phyloP scores from a whole-genome alignment of 2,329 filamentous ascomycete genomes.

The Aphanoascus verrucosus region DNA sequence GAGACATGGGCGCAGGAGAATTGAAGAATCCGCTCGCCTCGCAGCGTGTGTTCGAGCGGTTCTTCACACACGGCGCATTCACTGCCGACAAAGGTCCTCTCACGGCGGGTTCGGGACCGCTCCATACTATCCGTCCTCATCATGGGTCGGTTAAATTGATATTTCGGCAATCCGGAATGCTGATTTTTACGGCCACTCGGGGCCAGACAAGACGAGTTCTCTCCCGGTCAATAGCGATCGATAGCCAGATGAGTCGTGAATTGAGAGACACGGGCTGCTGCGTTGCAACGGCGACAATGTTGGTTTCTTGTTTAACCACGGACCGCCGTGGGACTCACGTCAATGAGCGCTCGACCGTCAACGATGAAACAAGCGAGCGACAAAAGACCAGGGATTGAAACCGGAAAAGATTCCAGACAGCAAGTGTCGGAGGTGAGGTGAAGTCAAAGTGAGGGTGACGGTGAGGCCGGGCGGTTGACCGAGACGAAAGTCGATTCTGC shows the following conservation, averaged over 20 bases:
- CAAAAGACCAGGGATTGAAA: background rate
- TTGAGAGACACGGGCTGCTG: background rate
- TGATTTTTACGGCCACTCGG: background rate
- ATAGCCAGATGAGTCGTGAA: background rate
- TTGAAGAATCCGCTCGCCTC: constrained; percentile 86
- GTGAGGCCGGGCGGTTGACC: too few relatives aligned
- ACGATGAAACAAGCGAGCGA: constrained; percentile 1
- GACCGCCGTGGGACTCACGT: background rate
- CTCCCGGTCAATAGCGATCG: background rate
- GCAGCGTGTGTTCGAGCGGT: constrained; percentile 85
- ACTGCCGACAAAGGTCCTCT: constrained; percentile 88
- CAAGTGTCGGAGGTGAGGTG: background rate
- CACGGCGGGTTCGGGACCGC: constrained; percentile 65
- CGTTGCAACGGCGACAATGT: background rate
- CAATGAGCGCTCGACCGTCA: background rate
- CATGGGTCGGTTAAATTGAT: background rate
- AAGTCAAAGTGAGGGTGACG: background rate
- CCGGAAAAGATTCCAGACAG: background rate
- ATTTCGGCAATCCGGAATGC: background rate
- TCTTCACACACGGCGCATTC: constrained; percentile 96
- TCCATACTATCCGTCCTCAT: constrained; percentile 61
- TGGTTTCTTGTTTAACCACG: background rate
- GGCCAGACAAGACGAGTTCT: background rate
- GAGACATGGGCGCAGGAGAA: constrained; percentile 96
- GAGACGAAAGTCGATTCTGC: too few relatives aligned